Evolutionary conservation across 192 early-diverging fungal species (phyloP).

Genomic region (Paraglomus occultum): DNA sequence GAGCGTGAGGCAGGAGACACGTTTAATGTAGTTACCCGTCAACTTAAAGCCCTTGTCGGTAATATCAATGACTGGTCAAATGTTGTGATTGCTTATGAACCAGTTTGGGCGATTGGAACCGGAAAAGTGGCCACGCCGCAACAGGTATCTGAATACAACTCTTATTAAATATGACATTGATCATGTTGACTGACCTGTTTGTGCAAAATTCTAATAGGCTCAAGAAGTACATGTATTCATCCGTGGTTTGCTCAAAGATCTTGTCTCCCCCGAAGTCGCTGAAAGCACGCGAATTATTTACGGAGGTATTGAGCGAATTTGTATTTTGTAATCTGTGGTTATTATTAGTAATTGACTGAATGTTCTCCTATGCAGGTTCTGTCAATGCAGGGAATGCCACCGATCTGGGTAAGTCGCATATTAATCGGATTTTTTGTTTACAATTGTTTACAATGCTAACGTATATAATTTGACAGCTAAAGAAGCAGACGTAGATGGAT

Average conservation of each 20-base stretch:
- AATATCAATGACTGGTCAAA: slow-evolving; percentile 84
- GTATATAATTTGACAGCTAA: slow-evolving; percentile 37
- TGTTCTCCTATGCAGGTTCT: slow-evolving; percentile 48
- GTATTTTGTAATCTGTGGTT: neutral
- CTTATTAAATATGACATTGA: too few relatives aligned
- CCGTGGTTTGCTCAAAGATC: slow-evolving; percentile 80
- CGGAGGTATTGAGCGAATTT: slow-evolving; percentile 52
- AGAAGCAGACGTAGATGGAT: slow-evolving; percentile 96
- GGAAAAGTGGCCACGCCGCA: slow-evolving; percentile 95
- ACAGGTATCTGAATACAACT: too few relatives aligned
- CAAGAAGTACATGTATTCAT: slow-evolving; percentile 94
- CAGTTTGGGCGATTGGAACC: slow-evolving; percentile 99
- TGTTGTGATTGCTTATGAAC: slow-evolving; percentile 99
- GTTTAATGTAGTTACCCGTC: slow-evolving; percentile 81
- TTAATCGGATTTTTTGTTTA: neutral
- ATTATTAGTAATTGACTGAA: neutral
- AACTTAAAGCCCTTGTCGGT: slow-evolving; percentile 83
- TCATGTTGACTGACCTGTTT: too few relatives aligned
- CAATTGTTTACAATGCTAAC: neutral
- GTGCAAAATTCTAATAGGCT: slow-evolving; percentile 46
- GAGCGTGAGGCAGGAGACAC: slow-evolving; percentile 92
- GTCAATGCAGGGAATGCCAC: slow-evolving; percentile 87
- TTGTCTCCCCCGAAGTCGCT: slow-evolving; percentile 83
- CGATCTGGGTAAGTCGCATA: slow-evolving; percentile 55
- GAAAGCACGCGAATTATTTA: slow-evolving; percentile 92